phyloP scores from a whole-genome alignment of 305 asterid genomes.

The Ilex paraguariensis region DNA sequence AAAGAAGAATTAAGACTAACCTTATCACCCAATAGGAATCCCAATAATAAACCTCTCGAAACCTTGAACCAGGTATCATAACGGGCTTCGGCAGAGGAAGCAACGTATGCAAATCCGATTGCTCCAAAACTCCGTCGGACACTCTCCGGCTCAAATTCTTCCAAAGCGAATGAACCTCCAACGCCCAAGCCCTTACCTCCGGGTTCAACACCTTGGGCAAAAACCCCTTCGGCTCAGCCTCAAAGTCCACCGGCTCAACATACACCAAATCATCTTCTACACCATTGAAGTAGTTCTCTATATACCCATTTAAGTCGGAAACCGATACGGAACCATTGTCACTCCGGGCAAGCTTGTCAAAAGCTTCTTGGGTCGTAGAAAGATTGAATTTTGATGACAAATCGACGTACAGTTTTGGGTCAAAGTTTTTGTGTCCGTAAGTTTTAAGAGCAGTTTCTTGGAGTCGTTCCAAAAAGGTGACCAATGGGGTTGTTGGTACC shows the following conservation, averaged over 20 bases:
- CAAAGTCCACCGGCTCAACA: conserved; percentile 55
- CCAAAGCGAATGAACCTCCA: conserved; percentile 79
- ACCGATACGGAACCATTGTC: conserved; percentile 38
- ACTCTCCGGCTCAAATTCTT: conserved; percentile 73
- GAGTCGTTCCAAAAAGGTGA: conserved; percentile 45
- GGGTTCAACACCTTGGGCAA: conserved; percentile 46
- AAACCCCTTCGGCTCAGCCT: conserved; percentile 49
- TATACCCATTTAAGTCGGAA: conserved; percentile 30
- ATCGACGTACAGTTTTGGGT: conserved; percentile 74
- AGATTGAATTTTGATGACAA: conserved; percentile 52
- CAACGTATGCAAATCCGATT: conserved; percentile 58
- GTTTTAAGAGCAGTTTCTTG: conserved; percentile 53
- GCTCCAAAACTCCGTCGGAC: conserved; percentile 41
- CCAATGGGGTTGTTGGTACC: conserved; percentile 46
- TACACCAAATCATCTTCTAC: conserved; percentile 50
- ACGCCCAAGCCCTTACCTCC: conserved; percentile 65
- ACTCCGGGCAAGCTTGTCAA: conserved; percentile 27
- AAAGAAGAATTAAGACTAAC: conserved; percentile 22
- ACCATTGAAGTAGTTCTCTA: conserved; percentile 30
- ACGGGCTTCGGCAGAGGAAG: conserved; percentile 66
- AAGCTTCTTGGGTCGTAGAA: conserved; percentile 30
- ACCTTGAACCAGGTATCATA: conserved; percentile 88
- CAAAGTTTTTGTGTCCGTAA: conserved; percentile 49
- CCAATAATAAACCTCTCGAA: conserved; percentile 92
- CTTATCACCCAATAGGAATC: conserved; percentile 92